Base-by-base conservation (phyloP, 2,329 filamentous ascomycete species). In the Fusarium stilboides region DNA sequence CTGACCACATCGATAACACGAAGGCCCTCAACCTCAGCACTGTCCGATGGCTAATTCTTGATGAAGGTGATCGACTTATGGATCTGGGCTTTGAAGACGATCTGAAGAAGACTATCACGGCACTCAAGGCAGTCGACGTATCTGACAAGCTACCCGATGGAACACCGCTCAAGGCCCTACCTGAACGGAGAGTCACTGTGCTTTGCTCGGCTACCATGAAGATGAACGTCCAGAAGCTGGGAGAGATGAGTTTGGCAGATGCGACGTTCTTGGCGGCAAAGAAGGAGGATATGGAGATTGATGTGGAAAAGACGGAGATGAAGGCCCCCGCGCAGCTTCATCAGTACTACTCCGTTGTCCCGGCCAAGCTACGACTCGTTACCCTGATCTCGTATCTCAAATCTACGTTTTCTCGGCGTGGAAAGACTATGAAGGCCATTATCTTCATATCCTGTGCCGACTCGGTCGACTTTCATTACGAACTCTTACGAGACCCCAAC, bases 11-110 rank as follows among this genome's bases (percentile, higher is more conserved):
- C 47, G 91, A 97, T 72, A 94, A 98, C 76, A 99, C 96, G 1
- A 90, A 97, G 79, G 94, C 91, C 0, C 84, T 99, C 53, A 93
- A 96, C 69, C 89, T 98, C 40, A 92, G 92, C 74, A 94, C 91
- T 22, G 95, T 98, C 6, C 87, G 95, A 62, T 99, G 96, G 96
- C 83, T 99, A 24, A 91, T 99, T 3, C 86, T 99, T 8, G 96
- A 99, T 74, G 96, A 99, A 80, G 96, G 96, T 31, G 96, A 99
- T 84, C 88, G 96, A n/a, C 84, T 99, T 77, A 98, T 99, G 95
- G 96, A 99, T 77, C 87, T 98, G 75, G 96, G 96, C 0, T 99
- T 99, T 72, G 96, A 98, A 80, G 91, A 98, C 55, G 95, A 98
- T 75, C 88, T 99, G 62, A 92, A 93, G 76, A 92, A 91, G 64